A percentile compares a stretch with the other conserved stretches of the same genome.
Evolutionary conservation across 1,284 basidiomycete genomes (phyloP).

Genomic region (Microstroma glucosiphilum): DNA sequence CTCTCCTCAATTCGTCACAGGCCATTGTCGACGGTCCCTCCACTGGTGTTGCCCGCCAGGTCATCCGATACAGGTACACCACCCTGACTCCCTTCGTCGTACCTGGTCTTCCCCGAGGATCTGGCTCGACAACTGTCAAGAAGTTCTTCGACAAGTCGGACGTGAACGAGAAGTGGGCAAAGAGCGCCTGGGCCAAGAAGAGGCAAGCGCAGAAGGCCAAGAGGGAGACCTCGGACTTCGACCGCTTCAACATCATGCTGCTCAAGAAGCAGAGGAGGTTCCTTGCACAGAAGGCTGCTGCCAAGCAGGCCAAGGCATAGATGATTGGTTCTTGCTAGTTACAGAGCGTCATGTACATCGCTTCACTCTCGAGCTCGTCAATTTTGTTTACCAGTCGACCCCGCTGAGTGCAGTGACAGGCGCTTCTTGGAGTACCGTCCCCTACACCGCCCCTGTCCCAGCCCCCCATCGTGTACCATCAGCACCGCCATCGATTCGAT

Average conservation of each 20-base stretch:
- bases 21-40: slow-evolving; percentile 91
- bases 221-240: slow-evolving; percentile 75
- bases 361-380: too few species aligned
- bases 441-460: too few species aligned
- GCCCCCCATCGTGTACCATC: too few species aligned
- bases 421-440: too few species aligned
- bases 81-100: slow-evolving; percentile 82
- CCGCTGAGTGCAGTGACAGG: too few species aligned
- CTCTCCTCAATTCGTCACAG: slow-evolving; percentile 54
- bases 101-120: slow-evolving; percentile 77
- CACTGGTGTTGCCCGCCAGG: slow-evolving; percentile 83
- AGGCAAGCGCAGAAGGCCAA: slow-evolving; percentile 70
- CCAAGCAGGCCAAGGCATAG: slow-evolving; percentile 44
- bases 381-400: too few species aligned
- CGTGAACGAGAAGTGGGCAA: slow-evolving; percentile 67
- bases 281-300: slow-evolving; percentile 39
- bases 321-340: slow-evolving; percentile 7
- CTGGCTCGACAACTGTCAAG: slow-evolving; percentile 73
- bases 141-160: slow-evolving; percentile 80
- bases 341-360: not conserved
- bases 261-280: slow-evolving; percentile 57
- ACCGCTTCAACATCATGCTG: slow-evolving; percentile 63
- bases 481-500: too few species aligned
- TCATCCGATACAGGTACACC: slow-evolving; percentile 85
- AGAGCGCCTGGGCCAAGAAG: slow-evolving; percentile 83